phyloP scores from a whole-genome alignment of 2,329 filamentous ascomycete species.

The Fusarium sp. region DNA sequence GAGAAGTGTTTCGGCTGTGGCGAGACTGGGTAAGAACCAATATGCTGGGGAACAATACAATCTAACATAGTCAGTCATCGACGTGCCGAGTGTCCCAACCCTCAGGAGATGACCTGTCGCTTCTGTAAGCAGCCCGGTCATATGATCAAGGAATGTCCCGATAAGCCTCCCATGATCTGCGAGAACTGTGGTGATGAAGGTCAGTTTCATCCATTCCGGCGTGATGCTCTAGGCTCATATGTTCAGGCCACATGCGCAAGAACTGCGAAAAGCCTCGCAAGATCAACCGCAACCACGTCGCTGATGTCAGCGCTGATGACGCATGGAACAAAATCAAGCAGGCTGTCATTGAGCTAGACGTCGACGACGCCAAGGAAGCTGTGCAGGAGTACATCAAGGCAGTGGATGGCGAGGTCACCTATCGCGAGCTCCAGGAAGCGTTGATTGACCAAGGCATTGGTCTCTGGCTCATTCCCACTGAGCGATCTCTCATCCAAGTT shows the following conservation, averaged over 20 bases:
- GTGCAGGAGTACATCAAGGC: constrained; percentile 72
- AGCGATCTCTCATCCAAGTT: constrained; percentile 66
- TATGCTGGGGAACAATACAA: not conserved
- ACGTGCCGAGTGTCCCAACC: constrained; percentile 52
- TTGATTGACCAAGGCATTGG: constrained; percentile 66
- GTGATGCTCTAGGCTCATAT: constrained; percentile 18
- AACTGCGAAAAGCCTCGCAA: constrained; percentile 71
- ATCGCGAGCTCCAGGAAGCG: constrained; percentile 69
- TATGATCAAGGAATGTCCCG: constrained; percentile 71
- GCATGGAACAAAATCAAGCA: constrained; percentile 68
- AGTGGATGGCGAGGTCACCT: constrained; percentile 64
- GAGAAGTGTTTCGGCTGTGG: constrained; percentile 53
- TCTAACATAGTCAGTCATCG: constrained; percentile 42
- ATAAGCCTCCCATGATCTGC: constrained; percentile 66
- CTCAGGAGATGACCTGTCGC: constrained; percentile 52
- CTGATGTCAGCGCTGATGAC: constrained; percentile 62
- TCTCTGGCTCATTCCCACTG: constrained; percentile 72
- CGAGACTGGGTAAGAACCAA: constrained; percentile 49
- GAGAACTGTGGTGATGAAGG: constrained; percentile 72
- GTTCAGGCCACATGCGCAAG: constrained; percentile 64
- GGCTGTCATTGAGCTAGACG: constrained; percentile 65
- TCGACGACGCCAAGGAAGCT: constrained; percentile 72
- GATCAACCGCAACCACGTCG: constrained; percentile 64
- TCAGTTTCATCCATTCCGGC: constrained; percentile 45
- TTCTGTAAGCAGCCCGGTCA: constrained; percentile 65